Evolutionary conservation across 2,329 filamentous ascomycete species (phyloP), one percentile per base, ranked within the genome.

Genomic region (Nemania diffusa): DNA sequence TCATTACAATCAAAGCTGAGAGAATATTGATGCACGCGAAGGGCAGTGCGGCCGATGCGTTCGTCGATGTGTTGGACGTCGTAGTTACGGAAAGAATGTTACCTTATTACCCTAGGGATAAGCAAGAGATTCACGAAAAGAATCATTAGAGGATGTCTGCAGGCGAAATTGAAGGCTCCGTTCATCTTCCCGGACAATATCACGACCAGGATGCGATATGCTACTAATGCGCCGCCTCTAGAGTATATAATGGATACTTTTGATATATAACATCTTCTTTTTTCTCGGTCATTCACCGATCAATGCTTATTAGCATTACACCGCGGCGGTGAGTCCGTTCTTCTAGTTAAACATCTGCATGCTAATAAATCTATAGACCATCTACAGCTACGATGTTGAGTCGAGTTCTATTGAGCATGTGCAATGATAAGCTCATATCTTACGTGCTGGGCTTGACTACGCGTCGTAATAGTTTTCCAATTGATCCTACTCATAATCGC

Each of bases 1-100:
- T 65, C 17, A 15, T 61, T 15, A 56, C 50, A 7, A 15, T 65
- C 40, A 59, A 61, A 42, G 50, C 50, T 24, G 57, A 65, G 48
- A 59, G 63, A 52, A 26, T 61, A 15, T 9, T 2, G 11, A 15
- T 65, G 9, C 29, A 44, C 13, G 20, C 13, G 2, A 56, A 46
- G 27, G 32, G 40, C 8, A 27, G 27, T 53, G 13, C 26, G 17
- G 15, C n/a, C 0, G 46, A 52, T 53, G 17, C 5, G 27, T 61
- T 56, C 42, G 29, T 65, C n/a, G 57, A 62, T 4, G 42, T 57
- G n/a, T 13, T 62, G 1, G 63, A 62, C 24, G 4, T 62, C 1
- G 24, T 65, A 8, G 27, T 55, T 24, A 37, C 15, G 9, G 56
- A 55, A 24, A 53, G 62, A 8, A 32, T 50, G 44, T 42, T 51